These are phyloP conservation scores for Acanthamoeba lenticulata DNA, from an alignment of 208 protist species.

Conservation along the genomic window DNA sequence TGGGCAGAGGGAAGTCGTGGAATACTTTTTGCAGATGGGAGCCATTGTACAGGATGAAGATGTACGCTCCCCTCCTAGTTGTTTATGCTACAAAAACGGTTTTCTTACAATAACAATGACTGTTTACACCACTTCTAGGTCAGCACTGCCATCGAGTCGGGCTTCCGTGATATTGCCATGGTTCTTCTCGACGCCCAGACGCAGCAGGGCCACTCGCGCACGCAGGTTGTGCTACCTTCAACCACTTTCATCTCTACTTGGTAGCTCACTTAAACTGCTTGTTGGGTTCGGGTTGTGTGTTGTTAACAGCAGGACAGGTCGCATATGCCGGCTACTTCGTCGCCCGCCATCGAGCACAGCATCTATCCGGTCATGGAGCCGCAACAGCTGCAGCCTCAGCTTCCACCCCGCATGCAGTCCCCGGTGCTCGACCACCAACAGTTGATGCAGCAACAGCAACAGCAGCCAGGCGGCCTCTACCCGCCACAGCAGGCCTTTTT, in stretches of 20 bases:
- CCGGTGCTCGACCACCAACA: not conserved
- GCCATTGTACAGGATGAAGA: conserved; percentile 64
- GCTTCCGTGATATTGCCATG: conserved; percentile 24
- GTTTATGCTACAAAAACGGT: too few species aligned
- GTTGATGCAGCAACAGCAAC: not conserved
- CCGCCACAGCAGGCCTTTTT: not conserved
- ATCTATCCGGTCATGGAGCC: not conserved
- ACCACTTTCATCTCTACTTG: too few species aligned
- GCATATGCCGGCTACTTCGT: not conserved
- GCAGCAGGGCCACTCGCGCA: not conserved
- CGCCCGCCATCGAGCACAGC: conserved; percentile 7
- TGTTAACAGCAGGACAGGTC: conserved; percentile 1
- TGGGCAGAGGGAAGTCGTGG: not conserved
- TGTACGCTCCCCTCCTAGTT: too few species aligned
- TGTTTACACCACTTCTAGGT: not conserved
- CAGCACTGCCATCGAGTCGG: conserved; percentile 9
- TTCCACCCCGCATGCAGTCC: not conserved
- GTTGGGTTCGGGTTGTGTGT: too few species aligned
- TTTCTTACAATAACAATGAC: too few species aligned
- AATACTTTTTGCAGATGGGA: conserved; percentile 36
- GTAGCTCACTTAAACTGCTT: too few species aligned
- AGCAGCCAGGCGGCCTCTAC: not conserved
- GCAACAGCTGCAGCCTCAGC: too few species aligned
- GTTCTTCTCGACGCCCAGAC: not conserved
- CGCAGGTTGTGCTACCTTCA: not conserved